Evolutionary conservation across 805 yeast genomes (phyloP).

Genomic region (Candida qinlingensis): DNA sequence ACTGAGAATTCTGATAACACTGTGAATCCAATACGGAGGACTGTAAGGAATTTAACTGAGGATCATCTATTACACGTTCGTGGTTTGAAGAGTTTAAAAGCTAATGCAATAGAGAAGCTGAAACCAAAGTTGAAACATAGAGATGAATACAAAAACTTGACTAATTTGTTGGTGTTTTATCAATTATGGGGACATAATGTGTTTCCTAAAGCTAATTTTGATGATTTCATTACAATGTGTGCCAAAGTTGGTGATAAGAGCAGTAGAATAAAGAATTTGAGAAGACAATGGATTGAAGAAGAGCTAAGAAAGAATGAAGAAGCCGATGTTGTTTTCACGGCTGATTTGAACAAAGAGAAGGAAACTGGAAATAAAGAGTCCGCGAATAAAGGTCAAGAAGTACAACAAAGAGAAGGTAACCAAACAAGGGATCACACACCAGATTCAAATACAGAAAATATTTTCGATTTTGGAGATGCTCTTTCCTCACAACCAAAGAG

Average conservation of each 20-base stretch:
- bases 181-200: constrained; percentile 74
- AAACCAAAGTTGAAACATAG: constrained; percentile 25
- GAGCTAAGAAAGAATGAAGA: constrained; percentile 27
- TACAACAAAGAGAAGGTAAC: background rate
- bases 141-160: constrained; percentile 45
- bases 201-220: constrained; percentile 75
- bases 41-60: constrained; percentile 38
- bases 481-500: constrained; percentile 11
- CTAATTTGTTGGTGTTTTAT: constrained; percentile 47
- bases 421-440: background rate
- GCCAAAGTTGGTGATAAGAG: constrained; percentile 42
- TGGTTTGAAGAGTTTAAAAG: constrained; percentile 54
- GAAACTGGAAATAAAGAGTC: background rate
- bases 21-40: background rate
- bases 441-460: background rate
- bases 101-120: constrained; percentile 26
- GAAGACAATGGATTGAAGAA: constrained; percentile 33
- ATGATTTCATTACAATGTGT: constrained; percentile 57
- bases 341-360: background rate
- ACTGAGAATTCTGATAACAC: background rate
- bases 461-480: background rate
- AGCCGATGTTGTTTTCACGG: constrained; percentile 4
- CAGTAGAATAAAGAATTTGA: constrained; percentile 35
- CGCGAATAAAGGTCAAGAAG: background rate
- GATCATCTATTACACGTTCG: constrained; percentile 41